Evolutionary conservation across 805 yeast genomes (phyloP).

Genomic region (Lachancea sp.): DNA sequence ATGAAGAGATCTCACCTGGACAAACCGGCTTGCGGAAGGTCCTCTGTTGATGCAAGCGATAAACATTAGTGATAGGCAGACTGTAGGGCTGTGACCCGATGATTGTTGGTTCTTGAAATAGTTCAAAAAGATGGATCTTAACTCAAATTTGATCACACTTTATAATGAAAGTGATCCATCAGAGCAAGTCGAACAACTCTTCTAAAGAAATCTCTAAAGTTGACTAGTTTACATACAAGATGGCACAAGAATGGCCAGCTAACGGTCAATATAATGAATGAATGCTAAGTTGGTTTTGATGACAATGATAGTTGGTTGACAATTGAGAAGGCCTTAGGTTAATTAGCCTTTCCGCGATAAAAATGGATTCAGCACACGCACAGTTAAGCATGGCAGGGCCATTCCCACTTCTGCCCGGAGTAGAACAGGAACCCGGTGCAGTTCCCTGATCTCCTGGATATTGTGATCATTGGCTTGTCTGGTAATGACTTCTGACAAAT

Average conservation of each 20-base stretch:
- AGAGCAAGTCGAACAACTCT: too few relatives aligned
- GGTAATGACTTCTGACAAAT: conserved; percentile 49
- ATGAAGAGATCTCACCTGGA: not conserved
- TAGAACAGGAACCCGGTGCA: conserved; percentile 74
- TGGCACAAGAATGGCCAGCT: too few relatives aligned
- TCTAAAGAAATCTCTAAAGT: too few relatives aligned
- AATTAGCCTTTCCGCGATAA: conserved; percentile 1
- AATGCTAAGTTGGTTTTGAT: conserved; percentile 7
- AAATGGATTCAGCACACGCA: conserved; percentile 86
- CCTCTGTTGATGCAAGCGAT: not conserved
- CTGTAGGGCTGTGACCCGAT: too few relatives aligned
- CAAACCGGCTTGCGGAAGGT: not conserved
- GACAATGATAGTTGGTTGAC: not conserved
- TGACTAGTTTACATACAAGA: too few relatives aligned
- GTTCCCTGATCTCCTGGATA: conserved; percentile 77
- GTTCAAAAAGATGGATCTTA: not conserved
- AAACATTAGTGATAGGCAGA: not conserved
- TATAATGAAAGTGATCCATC: not conserved
- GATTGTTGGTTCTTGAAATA: not conserved
- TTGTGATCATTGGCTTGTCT: conserved; percentile 54
- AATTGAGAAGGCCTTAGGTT: not conserved
- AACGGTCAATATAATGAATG: conserved; percentile 5
- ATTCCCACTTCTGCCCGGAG: conserved; percentile 89
- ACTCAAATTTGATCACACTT: not conserved
- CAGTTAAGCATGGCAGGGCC: conserved; percentile 93